Percentiles rank a stretch among this genome's conserved stretches.
Conservation (phyloP, 768 basidiomycete species). For the Boletus reticuloceps region DNA sequence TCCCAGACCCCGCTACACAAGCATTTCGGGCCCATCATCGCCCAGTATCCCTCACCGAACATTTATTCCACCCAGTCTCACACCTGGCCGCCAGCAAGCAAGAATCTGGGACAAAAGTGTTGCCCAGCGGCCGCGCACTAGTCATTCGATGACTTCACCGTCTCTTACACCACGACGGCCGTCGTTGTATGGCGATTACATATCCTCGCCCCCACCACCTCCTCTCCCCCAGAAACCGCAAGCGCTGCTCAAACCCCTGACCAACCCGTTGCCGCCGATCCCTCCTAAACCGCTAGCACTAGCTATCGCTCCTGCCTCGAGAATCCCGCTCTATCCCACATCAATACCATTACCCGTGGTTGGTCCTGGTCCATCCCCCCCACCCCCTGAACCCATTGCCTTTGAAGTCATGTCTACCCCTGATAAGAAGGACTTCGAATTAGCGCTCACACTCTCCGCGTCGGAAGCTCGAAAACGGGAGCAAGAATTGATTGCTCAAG, state of each 20-base stretch:
- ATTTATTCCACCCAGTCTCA: conserved; percentile 25
- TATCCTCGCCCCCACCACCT: conserved; percentile 22
- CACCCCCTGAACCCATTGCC: conserved; percentile 1
- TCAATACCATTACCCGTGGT: conserved; percentile 24
- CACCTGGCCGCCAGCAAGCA: conserved; percentile 22
- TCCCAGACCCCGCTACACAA: conserved; percentile 22
- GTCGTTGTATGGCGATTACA: conserved; percentile 31
- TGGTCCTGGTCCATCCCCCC: conserved; percentile 2
- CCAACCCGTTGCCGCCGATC: conserved; percentile 36
- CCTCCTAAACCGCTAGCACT: conserved; percentile 38
- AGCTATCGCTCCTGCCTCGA: conserved; percentile 12
- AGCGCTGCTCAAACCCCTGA: conserved; percentile 28
- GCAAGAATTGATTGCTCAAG: conserved; percentile 31
- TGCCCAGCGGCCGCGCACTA: conserved; percentile 13
- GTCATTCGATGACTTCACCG: conserved; percentile 3
- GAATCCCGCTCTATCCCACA: conserved; percentile 34
- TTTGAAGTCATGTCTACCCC: conserved; percentile 20
- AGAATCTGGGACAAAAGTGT: conserved; percentile 18
- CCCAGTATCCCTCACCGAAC: conserved; percentile 2
- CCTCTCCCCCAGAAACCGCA: conserved; percentile 32
- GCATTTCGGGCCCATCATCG: conserved; percentile 10
- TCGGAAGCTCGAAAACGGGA: conserved; percentile 37
- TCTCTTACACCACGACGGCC: conserved; percentile 10
- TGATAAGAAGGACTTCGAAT: conserved; percentile 45
- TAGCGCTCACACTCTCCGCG: conserved; percentile 45